Conservation (phyloP, 192 early-diverging fungal species). For the Coemansia furcata region DNA sequence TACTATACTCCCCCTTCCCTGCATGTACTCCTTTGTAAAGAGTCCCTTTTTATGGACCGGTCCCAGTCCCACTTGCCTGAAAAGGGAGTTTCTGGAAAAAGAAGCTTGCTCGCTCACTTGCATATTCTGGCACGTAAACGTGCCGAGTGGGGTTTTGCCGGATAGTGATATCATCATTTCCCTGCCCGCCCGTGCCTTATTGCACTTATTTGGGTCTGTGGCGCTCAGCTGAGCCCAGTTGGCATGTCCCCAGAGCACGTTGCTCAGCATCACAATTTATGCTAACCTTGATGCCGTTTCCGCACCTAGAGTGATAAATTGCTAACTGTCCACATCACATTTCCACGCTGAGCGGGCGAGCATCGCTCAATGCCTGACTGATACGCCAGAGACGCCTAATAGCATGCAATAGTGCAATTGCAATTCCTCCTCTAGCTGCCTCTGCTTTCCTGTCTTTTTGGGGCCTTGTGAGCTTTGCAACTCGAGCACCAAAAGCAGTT, state of each 20-base stretch:
- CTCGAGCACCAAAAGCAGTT: not conserved
- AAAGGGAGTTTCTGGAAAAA: not conserved
- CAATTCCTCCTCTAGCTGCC: not conserved
- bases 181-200: not conserved
- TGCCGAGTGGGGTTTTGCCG: not conserved
- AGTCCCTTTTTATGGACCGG: not conserved
- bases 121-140: not conserved
- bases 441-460: not conserved
- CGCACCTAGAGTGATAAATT: conserved; percentile 3
- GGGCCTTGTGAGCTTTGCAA: not conserved
- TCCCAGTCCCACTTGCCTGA: not conserved
- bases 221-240: not conserved
- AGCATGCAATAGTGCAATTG: conserved; percentile 1
- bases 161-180: not conserved
- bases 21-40: not conserved
- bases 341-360: not conserved
- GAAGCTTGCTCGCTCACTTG: not conserved
- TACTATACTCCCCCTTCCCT: not conserved
- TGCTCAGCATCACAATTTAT: not conserved
- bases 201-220: not conserved
- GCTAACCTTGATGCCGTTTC: not conserved
- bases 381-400: not conserved
- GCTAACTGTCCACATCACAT: not conserved
- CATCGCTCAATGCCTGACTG: not conserved
- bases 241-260: not conserved